phyloP scores from a whole-genome alignment of 257 asterid genomes.

The Orobanche coerulescens region DNA sequence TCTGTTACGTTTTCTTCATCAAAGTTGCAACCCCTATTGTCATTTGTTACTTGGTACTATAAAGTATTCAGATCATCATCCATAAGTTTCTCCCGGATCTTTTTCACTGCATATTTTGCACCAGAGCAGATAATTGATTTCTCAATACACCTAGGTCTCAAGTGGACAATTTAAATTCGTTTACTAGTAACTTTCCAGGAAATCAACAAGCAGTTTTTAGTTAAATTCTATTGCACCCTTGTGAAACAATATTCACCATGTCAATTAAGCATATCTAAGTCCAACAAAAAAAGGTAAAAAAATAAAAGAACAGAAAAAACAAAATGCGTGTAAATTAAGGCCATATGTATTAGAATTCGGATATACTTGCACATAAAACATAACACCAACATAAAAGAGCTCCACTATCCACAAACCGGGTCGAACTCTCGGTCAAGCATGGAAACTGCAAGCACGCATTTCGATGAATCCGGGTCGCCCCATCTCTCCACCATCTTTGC shows the following conservation, averaged over 20 bases:
- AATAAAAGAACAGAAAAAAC: no score
- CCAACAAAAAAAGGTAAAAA: neutral
- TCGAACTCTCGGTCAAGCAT: conserved; percentile 56
- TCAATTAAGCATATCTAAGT: no score
- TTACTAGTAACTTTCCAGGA: neutral
- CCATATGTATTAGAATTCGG: neutral
- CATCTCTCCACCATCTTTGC: conserved; percentile 70
- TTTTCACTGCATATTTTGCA: no score
- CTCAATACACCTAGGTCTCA: neutral
- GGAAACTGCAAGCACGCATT: conserved; percentile 63
- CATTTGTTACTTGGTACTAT: no score
- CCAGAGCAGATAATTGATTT: no score
- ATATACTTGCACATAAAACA: neutral
- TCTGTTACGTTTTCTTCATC: neutral
- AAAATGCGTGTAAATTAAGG: neutral
- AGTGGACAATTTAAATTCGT: neutral
- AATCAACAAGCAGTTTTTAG: neutral
- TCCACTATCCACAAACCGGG: conserved; percentile 46
- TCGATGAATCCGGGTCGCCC: conserved; percentile 80
- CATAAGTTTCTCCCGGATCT: no score
- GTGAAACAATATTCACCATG: neutral
- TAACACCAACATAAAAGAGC: neutral
- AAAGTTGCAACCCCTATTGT: neutral
- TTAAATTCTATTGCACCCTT: conserved; percentile 33
- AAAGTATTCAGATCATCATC: no score